These are phyloP conservation scores for Mycena vulgaris DNA, from an alignment of 768 basidiomycete species.

Conservation along the genomic window DNA sequence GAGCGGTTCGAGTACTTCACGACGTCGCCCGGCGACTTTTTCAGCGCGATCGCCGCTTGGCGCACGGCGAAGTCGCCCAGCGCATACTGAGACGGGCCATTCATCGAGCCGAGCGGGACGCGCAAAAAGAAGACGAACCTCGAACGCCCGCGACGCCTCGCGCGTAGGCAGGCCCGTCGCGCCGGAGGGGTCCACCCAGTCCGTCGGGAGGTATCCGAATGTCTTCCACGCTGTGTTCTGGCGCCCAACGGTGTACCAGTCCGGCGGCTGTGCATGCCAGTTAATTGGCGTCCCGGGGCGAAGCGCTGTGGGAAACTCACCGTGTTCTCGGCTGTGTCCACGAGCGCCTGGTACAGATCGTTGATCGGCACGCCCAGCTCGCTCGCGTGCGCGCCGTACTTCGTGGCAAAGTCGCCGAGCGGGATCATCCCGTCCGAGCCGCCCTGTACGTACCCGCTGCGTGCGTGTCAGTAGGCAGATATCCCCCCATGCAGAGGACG, in stretches of 20 bases:
- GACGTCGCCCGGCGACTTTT: slow-evolving; percentile 56
- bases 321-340: slow-evolving; percentile 68
- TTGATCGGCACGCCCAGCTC: slow-evolving; percentile 60
- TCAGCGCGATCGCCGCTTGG: slow-evolving; percentile 61
- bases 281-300: not conserved
- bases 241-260: slow-evolving; percentile 66
- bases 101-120: no score
- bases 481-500: slow-evolving; percentile 26
- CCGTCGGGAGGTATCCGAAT: slow-evolving; percentile 65
- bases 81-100: slow-evolving; percentile 54
- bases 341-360: slow-evolving; percentile 65
- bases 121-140: slow-evolving; percentile 46
- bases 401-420: slow-evolving; percentile 66
- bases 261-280: slow-evolving; percentile 54
- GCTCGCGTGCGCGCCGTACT: slow-evolving; percentile 55
- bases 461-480: not conserved
- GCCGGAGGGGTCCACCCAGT: slow-evolving; percentile 65
- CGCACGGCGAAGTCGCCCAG: slow-evolving; percentile 68
- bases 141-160: slow-evolving; percentile 64
- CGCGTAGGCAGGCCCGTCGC: slow-evolving; percentile 63
- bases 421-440: slow-evolving; percentile 68
- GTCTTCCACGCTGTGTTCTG: slow-evolving; percentile 69
- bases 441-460: slow-evolving; percentile 65
- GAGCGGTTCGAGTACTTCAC: slow-evolving; percentile 63
- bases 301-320: slow-evolving; percentile 44